Base-by-base conservation (phyloP, 2,329 filamentous ascomycete genomes). In the Xylariaceae sp. region DNA sequence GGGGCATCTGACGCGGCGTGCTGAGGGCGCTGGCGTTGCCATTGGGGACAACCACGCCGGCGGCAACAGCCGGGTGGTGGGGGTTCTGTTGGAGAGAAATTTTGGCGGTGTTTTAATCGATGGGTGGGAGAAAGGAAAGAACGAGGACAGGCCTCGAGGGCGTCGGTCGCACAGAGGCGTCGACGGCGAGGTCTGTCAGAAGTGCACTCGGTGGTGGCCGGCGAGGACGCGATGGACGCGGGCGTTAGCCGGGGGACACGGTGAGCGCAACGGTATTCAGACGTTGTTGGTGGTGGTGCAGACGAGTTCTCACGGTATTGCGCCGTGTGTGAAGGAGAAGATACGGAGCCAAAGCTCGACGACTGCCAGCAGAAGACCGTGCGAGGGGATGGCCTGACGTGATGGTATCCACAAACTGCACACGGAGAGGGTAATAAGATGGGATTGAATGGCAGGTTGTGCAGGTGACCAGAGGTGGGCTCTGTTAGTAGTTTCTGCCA, bases 71-170 rank as follows among this genome's bases (percentile, higher is more conserved):
- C 53, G 62, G 56, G 61, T 66, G 62, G 61, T 64, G 62, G 49
- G 64, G 59, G 44, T 59, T 57, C 56, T 61, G 62, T 58, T 60
- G 61, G 59, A 63, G 65, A 30, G 65, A 66, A 66, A 67, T 66
- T 57, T 60, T 67, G 62, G 56, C 65, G 65, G 63, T 66, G 49
- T 54, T 45, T 46, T 39, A 35, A 45, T 45, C 30, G n/a, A 46
- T 39, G 60, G 53, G 53, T 57, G 58, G 61, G 22, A 48, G 40
- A 47, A 57, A 55, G 46, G 59, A 60, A 52, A 52, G 42, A 44
- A 52, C 39, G 49, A 50, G 48, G 49, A 52, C 47, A 18, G 48
- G 45, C 39, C 54, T 56, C 54, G 42, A 42, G 53, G 48, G 53
- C 53, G 60, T 56, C 47, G 61, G 42, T 42, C 44, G 49, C 48